Conservation (phyloP, 805 yeast genomes). For the Sungouiella blattae region DNA sequence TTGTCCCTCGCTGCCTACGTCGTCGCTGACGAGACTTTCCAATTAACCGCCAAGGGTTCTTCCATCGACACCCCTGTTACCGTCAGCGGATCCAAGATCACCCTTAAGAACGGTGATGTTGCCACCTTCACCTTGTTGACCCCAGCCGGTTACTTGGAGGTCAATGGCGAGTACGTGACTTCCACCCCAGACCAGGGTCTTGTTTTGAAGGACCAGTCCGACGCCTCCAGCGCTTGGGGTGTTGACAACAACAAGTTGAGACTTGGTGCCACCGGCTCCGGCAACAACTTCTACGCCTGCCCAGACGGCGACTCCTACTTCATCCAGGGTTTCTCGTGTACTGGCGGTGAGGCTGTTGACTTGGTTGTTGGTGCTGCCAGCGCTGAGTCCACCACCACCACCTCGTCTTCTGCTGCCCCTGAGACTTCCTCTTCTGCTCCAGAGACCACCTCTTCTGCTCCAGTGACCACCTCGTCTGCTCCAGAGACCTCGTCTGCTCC, state of each 20-base stretch:
- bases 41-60: constrained; percentile 26
- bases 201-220: constrained; percentile 9
- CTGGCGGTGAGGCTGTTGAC: constrained; percentile 8
- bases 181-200: constrained; percentile 15
- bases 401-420: constrained; percentile 22
- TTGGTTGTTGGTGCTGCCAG: constrained; percentile 8
- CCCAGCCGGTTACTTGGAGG: constrained; percentile 28
- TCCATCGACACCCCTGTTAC: constrained; percentile 19
- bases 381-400: constrained; percentile 14
- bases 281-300: constrained; percentile 25
- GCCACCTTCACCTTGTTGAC: constrained; percentile 23
- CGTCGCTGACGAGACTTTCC: constrained; percentile 29
- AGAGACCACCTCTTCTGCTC: constrained; percentile 19
- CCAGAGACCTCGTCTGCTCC: constrained; percentile 23
- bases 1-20: constrained; percentile 23
- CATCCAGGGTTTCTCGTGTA: constrained; percentile 9
- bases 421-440: constrained; percentile 26
- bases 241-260: constrained; percentile 24
- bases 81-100: constrained; percentile 12
- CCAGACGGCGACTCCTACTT: constrained; percentile 14
- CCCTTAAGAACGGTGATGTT: constrained; percentile 13
- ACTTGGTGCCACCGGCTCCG: constrained; percentile 10
- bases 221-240: constrained; percentile 27
- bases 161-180: constrained; percentile 17
- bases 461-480: constrained; percentile 23